Percentiles rank a stretch among this genome's conserved stretches.
These are phyloP conservation scores for Tolypocladium endophyticum DNA, from an alignment of 2,329 filamentous ascomycete species.

Conservation along the genomic window DNA sequence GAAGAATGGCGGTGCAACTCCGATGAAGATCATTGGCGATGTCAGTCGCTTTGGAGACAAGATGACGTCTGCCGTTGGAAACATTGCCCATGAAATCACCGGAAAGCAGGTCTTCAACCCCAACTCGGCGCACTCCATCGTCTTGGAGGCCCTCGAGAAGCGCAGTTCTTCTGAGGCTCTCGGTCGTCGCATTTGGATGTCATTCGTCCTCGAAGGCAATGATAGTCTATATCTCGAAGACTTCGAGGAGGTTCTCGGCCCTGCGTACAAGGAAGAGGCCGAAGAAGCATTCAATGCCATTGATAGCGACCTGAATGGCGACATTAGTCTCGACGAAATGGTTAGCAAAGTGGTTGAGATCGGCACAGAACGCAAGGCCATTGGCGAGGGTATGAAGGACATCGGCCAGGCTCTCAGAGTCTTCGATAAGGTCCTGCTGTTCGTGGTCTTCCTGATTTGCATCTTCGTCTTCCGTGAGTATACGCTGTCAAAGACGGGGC, in stretches of 20 bases:
- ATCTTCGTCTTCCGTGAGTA: constrained; percentile 70
- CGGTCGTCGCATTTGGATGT: constrained; percentile 95
- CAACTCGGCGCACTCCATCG: constrained; percentile 79
- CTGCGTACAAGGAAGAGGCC: constrained; percentile 62
- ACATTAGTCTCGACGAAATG: constrained; percentile 94
- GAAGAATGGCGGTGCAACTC: constrained; percentile 54
- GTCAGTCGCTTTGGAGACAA: constrained; percentile 83
- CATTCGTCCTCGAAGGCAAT: constrained; percentile 83
- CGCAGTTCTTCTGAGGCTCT: constrained; percentile 78
- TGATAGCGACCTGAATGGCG: constrained; percentile 82
- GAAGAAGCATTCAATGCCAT: constrained; percentile 75
- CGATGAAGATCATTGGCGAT: constrained; percentile 67
- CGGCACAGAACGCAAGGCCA: constrained; percentile 76
- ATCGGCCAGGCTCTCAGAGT: constrained; percentile 90
- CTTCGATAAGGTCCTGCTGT: constrained; percentile 75
- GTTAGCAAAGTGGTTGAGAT: constrained; percentile 76
- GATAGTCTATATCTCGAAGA: constrained; percentile 74
- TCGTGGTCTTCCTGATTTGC: constrained; percentile 69
- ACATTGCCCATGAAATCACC: constrained; percentile 87
- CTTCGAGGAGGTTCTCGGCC: constrained; percentile 76
- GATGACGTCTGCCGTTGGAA: constrained; percentile 84
- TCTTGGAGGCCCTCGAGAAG: constrained; percentile 82
- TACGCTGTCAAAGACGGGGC: not conserved
- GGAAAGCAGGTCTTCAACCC: constrained; percentile 94
- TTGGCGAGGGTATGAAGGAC: constrained; percentile 90